A percentile compares a stretch with the other conserved stretches of the same genome.
Evolutionary conservation across 2,329 filamentous ascomycete species (phyloP).

Genomic region (Diplodia corticola): DNA sequence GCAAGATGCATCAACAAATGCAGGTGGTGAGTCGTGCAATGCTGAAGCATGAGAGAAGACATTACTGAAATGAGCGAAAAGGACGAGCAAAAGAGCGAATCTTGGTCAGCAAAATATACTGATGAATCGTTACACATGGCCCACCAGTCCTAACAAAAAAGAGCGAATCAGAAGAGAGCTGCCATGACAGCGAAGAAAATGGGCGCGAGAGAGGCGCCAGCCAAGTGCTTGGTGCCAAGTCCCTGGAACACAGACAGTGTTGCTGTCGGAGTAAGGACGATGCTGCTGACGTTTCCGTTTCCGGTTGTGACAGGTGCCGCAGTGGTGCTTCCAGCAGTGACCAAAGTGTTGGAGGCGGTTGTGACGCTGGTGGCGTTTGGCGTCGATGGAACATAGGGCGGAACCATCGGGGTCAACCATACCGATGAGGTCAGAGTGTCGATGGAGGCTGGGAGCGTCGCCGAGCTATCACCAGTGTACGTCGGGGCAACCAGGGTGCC

Average conservation of each 20-base stretch:
- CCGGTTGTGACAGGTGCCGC: neutral
- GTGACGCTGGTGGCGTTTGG: neutral
- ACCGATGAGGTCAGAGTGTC: neutral
- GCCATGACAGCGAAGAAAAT: neutral
- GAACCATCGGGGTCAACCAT: neutral
- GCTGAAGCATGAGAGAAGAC: constrained; percentile 9
- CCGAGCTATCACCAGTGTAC: neutral
- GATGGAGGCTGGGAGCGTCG: neutral
- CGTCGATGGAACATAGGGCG: neutral
- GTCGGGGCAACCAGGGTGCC: neutral
- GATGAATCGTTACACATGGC: neutral
- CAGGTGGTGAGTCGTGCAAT: constrained; percentile 7
- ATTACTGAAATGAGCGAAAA: constrained; percentile 7
- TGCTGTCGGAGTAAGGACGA: neutral
- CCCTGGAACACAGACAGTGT: neutral
- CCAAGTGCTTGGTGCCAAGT: neutral
- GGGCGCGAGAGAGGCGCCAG: neutral
- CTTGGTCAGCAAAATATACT: neutral
- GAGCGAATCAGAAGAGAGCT: neutral
- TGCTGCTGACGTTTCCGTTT: constrained; percentile 17
- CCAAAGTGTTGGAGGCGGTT: neutral
- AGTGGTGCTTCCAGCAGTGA: neutral
- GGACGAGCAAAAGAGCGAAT: neutral
- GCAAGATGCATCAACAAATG: neutral
- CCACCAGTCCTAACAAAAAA: neutral